Base-by-base conservation (phyloP, 2,329 filamentous ascomycete genomes). In the Fusarium austroafricanum region DNA sequence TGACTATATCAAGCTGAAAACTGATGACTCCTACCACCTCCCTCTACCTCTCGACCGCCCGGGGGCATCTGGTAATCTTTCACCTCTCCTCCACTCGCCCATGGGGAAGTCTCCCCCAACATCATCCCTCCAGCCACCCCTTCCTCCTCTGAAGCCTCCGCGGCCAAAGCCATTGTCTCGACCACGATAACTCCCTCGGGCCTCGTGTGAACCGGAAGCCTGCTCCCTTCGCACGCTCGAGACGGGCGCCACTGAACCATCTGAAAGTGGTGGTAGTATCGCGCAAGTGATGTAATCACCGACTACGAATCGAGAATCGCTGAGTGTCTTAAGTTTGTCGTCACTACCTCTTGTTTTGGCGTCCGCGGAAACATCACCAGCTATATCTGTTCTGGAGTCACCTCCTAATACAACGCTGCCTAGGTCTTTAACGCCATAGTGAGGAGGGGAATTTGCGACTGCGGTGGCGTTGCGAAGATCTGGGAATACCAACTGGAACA, bases 211-310 rank as follows among this genome's bases (percentile, higher is more conserved):
- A 28, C 61, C 52, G 10, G 61, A 44, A 51, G 66, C 20, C 20
- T 71, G 62, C 18, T 76, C 77, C 57, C 73, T 74, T 43, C 70
- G 70, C 29, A 70, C 70, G 26, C 51, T 81, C 14, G 85, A 82
- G n/a, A 86, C 82, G 11, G 91, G 88, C 42, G 90, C 89, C 38
- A 96, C 89, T 31, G 87, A 87, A 0, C 94, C 94, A 76, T 95
- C 91, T 31, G 87, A 82, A 26, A 92, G 81, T 1, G 93, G 92
- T 40, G 92, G 90, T 56, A 95, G 82, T 61, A 97, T 89, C 7
- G 93, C 92, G 76, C 92, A 95, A 59, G 91, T 90, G 39, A 98
- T 85, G 75, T 92, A 97, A 78, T 98, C 95, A 1, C 95, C 95
- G 65, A 96, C 91, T 12, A 97, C 91, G 74, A 97, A 97, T 21